Base-by-base conservation (phyloP, 176 grass and related monocot genomes). In the Themeda triandra region DNA sequence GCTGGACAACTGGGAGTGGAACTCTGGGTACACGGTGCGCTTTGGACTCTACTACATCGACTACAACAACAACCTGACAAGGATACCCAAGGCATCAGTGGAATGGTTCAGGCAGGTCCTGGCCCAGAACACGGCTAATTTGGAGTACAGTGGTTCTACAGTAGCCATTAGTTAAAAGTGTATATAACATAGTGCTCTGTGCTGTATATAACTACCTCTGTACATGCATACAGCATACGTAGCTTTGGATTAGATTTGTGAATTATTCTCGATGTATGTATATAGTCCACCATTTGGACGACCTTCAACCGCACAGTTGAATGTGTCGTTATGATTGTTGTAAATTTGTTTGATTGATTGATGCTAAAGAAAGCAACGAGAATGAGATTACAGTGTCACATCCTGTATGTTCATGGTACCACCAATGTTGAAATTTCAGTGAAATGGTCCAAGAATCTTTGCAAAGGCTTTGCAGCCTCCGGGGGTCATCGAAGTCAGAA, bases 1-100 rank as follows among this genome's bases (percentile, higher is more conserved):
- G 73, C 87, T 98, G 0, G 96, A 98, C 53, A 96, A 96, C 78
- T 95, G 93, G 96, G 96, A 98, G 70, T 95, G 93, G 96, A 92
- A 95, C 81, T 92, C 89, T 28, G 91, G 93, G 79, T 96, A 98
- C 86, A 98, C 87, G 10, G 91, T 96, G 80, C 65, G 91, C 1
- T 96, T 99, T 39, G 89, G 93, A 3, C 88, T 98, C 21, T 94
- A 96, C 82, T 96, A 89, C 73, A 31, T 94, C 39, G 89, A 99
- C 80, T 91, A 84, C 83, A 82, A 86, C 33, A 93, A 96, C 80
- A 99, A 99, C 70, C 80, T 96, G 17, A 96, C 89, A 5, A 92
- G 91, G 78, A 92, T 91, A 39, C 93, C 93, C 30, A 96, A 99
- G 88, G 89, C 86, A 23, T 99, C 96, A 23, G 91, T 79, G 3